Conservation (phyloP, 2,329 filamentous ascomycete genomes). For the Albophoma yamanashiensis region DNA sequence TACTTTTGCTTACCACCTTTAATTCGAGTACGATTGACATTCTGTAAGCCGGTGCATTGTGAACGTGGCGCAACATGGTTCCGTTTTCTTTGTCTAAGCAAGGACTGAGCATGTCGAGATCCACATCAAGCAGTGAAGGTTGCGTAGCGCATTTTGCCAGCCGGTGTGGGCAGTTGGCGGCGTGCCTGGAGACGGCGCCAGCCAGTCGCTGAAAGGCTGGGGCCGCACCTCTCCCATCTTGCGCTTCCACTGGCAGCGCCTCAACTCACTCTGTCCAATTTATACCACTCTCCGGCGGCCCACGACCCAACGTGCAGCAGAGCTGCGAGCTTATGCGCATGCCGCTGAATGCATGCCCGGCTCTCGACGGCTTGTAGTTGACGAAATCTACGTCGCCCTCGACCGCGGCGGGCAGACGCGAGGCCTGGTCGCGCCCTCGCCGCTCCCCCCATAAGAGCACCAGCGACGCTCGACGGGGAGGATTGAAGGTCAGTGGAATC, state of each 20-base stretch:
- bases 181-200: background rate
- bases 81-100: background rate
- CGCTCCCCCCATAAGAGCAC: background rate
- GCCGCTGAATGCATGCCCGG: background rate
- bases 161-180: background rate
- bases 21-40: background rate
- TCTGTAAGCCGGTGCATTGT: background rate
- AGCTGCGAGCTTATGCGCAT: background rate
- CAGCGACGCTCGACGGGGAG: background rate
- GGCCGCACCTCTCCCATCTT: background rate
- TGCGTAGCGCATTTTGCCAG: background rate
- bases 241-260: background rate
- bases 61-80: background rate
- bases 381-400: background rate
- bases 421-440: background rate
- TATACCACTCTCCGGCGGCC: background rate
- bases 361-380: background rate
- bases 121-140: background rate
- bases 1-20: background rate
- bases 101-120: background rate
- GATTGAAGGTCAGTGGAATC: background rate
- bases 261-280: slow-evolving; percentile 1
- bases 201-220: background rate
- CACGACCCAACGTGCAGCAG: background rate
- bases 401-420: background rate